Conservation (phyloP, 139 green algal genomes). For the Tetradesmus obliquus region DNA sequence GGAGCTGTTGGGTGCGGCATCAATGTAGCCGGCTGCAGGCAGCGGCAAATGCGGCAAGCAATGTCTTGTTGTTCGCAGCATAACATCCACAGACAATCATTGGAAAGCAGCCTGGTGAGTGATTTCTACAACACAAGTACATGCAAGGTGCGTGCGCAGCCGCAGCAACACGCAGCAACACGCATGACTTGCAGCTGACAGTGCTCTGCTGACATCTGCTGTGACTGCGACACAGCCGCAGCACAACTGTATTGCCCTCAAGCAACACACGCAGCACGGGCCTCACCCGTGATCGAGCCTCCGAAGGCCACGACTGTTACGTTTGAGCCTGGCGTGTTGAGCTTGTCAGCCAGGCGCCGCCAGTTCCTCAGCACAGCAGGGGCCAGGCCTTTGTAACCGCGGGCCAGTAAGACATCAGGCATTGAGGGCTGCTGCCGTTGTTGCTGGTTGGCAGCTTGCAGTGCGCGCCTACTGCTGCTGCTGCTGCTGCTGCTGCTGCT, state of each 20-base stretch:
- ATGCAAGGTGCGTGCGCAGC: too few relatives aligned
- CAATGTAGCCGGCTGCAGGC: neutral
- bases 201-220: too few relatives aligned
- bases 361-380: neutral
- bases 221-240: neutral
- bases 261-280: neutral
- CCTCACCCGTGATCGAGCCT: neutral
- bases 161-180: too few relatives aligned
- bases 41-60: neutral
- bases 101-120: too few relatives aligned
- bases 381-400: neutral
- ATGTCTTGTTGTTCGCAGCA: neutral
- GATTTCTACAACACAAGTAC: too few relatives aligned
- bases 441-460: too few relatives aligned
- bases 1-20: neutral
- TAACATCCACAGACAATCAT: neutral
- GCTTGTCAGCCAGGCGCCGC: neutral
- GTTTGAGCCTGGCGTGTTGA: neutral
- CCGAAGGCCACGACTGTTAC: neutral
- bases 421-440: too few relatives aligned
- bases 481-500: too few relatives aligned
- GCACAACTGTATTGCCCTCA: neutral
- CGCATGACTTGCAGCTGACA: too few relatives aligned
- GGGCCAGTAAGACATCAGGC: neutral
- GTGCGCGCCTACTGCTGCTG: too few relatives aligned